phyloP scores from a whole-genome alignment of 129 eudicot species.

The Chrysanthemum seticuspe region DNA sequence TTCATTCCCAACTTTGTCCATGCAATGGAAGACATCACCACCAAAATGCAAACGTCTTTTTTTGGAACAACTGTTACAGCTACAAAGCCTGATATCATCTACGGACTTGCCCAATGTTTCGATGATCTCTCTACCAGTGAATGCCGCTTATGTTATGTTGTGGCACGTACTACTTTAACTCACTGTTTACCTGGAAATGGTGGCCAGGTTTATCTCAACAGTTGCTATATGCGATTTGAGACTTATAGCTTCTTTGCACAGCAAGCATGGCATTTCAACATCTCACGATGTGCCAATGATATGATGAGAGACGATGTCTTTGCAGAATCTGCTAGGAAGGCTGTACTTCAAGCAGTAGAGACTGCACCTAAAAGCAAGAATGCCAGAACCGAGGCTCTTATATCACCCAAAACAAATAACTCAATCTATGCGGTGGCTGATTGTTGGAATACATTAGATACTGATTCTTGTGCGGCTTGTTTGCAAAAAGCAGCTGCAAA shows the following conservation, averaged over 20 bases:
- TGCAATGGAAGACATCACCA: slow-evolving; percentile 3
- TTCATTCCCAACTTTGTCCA: neutral
- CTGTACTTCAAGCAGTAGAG: slow-evolving; percentile 31
- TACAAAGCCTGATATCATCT: neutral
- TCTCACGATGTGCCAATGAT: slow-evolving; percentile 19
- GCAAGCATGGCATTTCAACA: slow-evolving; percentile 14
- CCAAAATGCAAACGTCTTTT: slow-evolving; percentile 11
- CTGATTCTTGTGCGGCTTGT: slow-evolving; percentile 36
- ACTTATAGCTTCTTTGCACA: neutral
- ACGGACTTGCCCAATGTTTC: neutral
- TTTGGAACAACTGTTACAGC: slow-evolving; percentile 17
- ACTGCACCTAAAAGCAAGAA: slow-evolving; percentile 29
- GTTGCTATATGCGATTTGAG: neutral
- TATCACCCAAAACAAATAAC: slow-evolving; percentile 16
- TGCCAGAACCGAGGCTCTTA: slow-evolving; percentile 25
- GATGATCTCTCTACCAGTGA: neutral
- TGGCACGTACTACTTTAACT: neutral
- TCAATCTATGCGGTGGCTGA: slow-evolving; percentile 36
- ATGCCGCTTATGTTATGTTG: neutral
- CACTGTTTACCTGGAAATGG: neutral
- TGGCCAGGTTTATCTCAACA: neutral
- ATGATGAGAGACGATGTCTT: slow-evolving; percentile 28
- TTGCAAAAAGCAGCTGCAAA: slow-evolving; percentile 31
- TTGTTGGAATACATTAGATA: slow-evolving; percentile 36
- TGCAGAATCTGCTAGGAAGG: slow-evolving; percentile 23